phyloP scores from a whole-genome alignment of 2,329 filamentous ascomycete species.

The Penicillium crustosum region DNA sequence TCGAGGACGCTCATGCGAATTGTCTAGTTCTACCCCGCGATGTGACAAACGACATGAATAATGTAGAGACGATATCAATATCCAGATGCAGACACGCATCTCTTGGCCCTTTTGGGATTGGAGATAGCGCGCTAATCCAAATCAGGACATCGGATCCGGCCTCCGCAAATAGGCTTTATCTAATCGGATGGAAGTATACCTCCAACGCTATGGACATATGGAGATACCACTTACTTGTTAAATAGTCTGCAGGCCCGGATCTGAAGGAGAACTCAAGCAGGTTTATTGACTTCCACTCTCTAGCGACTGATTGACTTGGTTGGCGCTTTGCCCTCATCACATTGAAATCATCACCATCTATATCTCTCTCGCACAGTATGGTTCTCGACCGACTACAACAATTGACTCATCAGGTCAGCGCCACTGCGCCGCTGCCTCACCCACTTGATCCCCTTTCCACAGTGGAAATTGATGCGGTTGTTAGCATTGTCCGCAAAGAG shows the following conservation, averaged over 20 bases:
- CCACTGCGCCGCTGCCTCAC: slow-evolving; percentile 57
- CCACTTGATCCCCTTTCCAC: slow-evolving; percentile 76
- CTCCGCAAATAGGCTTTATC: slow-evolving; percentile 29
- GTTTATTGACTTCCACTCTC: not conserved
- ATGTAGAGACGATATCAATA: not conserved
- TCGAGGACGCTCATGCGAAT: not conserved
- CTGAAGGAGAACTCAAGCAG: not conserved
- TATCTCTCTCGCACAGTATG: slow-evolving; percentile 41
- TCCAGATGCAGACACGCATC: slow-evolving; percentile 19
- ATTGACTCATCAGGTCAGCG: slow-evolving; percentile 61
- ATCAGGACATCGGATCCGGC: slow-evolving; percentile 63
- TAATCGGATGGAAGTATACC: slow-evolving; percentile 11
- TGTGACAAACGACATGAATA: slow-evolving; percentile 5
- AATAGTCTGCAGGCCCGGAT: slow-evolving; percentile 5
- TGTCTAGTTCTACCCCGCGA: not conserved
- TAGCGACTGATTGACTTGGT: not conserved
- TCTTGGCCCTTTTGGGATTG: slow-evolving; percentile 19
- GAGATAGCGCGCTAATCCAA: slow-evolving; percentile 41
- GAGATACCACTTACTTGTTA: slow-evolving; percentile 7
- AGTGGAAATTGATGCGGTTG: slow-evolving; percentile 70
- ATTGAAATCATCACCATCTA: not conserved
- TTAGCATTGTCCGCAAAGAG: slow-evolving; percentile 66
- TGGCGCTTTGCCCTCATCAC: not conserved
- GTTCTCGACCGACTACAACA: slow-evolving; percentile 65
- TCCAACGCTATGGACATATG: not conserved